Evolutionary conservation across 2,329 filamentous ascomycete genomes (phyloP), one percentile per base, ranked within the genome.

Genomic region (Microdochium trichocladiopsis): DNA sequence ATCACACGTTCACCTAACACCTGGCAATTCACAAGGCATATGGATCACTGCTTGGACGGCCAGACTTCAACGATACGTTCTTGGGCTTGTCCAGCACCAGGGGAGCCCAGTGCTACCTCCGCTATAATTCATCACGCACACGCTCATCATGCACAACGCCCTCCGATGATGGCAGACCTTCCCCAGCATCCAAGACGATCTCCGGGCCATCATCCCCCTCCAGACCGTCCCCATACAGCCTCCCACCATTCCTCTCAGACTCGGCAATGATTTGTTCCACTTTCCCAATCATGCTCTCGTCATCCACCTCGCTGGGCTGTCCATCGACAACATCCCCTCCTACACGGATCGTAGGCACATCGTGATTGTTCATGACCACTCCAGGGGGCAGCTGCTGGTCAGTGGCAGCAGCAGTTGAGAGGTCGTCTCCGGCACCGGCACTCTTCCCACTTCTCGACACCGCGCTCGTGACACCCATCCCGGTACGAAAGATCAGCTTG

Each of bases 401-500:
- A 14, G 18, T 23, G 23, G 10, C 47, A 10, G 9, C 47, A 4
- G 9, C 3, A 8, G 23, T 16, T 14, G 47, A 14, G 10, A 4
- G 3, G 6, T 21, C 18, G 11, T 22, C 41, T 5, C n/a, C 41
- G 12, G 41, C 41, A 8, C 18, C 18, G 14, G 28, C 28, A 22
- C 21, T 18, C 5, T 18, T 16, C 9, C 41, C n/a, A 22, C n/a
- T 23, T 12, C 14, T 48, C 12, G 23, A 25, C 14, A 84, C 69
- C 1, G 71, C 75, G 28, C 75, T 74, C 22, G 87, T 69, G 2
- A 84, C 71, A 16, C 76, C 75, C 53, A 84, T 73, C 14, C 79
- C 67, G 50, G 81, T 66, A 25, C 79, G 83, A 61, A 86, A 86
- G 11, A 86, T 57, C 21, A 88, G 66, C 61, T 84, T 84, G n/a